Base-by-base conservation (phyloP, 2,329 filamentous ascomycete species). In the Epichloe festucae region DNA sequence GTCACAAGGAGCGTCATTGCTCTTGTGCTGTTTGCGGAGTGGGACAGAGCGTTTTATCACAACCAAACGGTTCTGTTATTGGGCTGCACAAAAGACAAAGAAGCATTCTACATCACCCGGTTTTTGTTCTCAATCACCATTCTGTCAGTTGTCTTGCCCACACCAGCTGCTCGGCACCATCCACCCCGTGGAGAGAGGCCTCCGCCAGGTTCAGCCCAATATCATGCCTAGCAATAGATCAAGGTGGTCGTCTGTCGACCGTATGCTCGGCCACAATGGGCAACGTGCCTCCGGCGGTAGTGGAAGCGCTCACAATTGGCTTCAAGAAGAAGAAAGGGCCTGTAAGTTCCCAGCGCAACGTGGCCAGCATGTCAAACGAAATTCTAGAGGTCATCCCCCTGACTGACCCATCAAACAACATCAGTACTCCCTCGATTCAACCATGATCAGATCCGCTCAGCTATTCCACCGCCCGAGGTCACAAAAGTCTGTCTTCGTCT, bases 401-500 rank as follows among this genome's bases (percentile, higher is more conserved):
- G 12, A 23, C 15, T 48, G 43, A 27, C 39, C 38, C 53, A 15
- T 14, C 5, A 7, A 35, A 47, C 40, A 27, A 17, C 8, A 46
- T 15, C 54, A 87, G 83, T 90, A 14, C 78, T 90, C 2, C 84
- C 85, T 2, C 73, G 72, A 14, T 77, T 83, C 57, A 73, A 74
- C 58, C 73, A 80, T 57, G 76, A 78, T 12, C 65, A 73, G 1
- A 70, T 83, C 43, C 68, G 81, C 42, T 82, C 87, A 11, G 81
- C 85, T 31, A 82, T 91, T 38, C 79, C 87, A 1, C 75, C 90
- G 12, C 74, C 78, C 54, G 85, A 93, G 60, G 90, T 96, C 55
- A 96, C 91, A 55, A 90, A 90, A 65, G 77, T 94, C 52, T 91
- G 90, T 27, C 78, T 98, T 15, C 87, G 89, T 52, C 75, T 98